A percentile compares a stretch with the other conserved stretches of the same genome.
phyloP scores from a whole-genome alignment of 495 filamentous ascomycete species.

The Acidiella bohemica region DNA sequence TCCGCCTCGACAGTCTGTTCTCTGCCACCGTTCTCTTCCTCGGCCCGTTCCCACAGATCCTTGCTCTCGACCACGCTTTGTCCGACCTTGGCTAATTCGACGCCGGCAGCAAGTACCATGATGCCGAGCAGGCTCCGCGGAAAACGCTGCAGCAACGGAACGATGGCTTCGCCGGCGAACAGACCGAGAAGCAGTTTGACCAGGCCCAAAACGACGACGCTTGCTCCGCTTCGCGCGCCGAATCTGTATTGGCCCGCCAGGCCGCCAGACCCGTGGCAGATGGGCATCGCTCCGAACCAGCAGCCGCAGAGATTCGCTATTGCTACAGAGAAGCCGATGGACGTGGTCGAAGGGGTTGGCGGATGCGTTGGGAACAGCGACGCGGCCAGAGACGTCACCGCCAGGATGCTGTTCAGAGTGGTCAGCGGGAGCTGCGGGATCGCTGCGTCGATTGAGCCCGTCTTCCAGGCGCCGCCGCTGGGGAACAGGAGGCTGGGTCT shows the following conservation, averaged over 20 bases:
- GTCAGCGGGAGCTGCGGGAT: constrained; percentile 83
- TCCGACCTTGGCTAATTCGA: constrained; percentile 75
- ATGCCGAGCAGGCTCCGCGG: constrained; percentile 64
- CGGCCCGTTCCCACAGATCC: constrained; percentile 40
- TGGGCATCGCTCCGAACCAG: constrained; percentile 91
- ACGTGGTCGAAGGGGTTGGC: constrained; percentile 49
- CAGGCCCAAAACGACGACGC: constrained; percentile 62
- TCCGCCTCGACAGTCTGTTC: constrained; percentile 10
- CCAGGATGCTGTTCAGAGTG: constrained; percentile 79
- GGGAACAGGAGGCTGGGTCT: constrained; percentile 12
- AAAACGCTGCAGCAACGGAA: constrained; percentile 54
- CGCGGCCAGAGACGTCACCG: constrained; percentile 57
- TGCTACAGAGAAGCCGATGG: constrained; percentile 66
- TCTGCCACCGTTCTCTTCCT: constrained; percentile 22
- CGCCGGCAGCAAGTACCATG: constrained; percentile 76
- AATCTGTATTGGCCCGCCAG: constrained; percentile 79
- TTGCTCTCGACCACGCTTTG: constrained; percentile 61
- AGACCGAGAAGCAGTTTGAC: constrained; percentile 67
- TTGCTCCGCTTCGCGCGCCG: constrained; percentile 74
- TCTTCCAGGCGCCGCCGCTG: constrained; percentile 5
- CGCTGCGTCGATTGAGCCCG: constrained; percentile 19
- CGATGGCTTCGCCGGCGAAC: constrained; percentile 52
- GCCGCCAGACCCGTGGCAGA: constrained; percentile 86
- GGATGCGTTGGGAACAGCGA: constrained; percentile 57
- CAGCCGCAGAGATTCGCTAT: constrained; percentile 71